Base-by-base conservation (phyloP, 2,329 filamentous ascomycete species). In the Seiridium unicorne region DNA sequence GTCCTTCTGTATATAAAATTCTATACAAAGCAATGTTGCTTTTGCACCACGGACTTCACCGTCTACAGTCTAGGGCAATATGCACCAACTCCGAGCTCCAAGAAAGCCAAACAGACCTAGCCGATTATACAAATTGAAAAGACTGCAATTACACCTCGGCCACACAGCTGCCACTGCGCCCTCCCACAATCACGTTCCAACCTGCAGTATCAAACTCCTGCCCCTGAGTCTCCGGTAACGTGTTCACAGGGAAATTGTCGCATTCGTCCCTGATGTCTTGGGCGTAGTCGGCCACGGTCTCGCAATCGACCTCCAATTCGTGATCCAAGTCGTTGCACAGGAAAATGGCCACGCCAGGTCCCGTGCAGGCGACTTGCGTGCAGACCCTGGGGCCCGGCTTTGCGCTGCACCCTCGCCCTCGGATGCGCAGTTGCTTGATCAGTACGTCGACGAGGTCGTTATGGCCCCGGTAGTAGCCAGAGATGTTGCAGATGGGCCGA, bases 1-100 rank as follows among this genome's bases (percentile, higher is more conserved):
- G n/a, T 54, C 44, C 36, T 51, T 58, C 42, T 71, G 66, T 66
- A 70, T 63, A 55, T 48, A 57, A 35, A 57, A 55, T 53, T 26
- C 13, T 49, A 26, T 26, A 26, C 18, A 26, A 26, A 26, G 18
- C 18, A 26, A 26, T 26, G 18, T 1, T 26, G 18, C 18, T 26
- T 26, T 26, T 26, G 18, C 18, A 26, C 18, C 18, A 26, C 2
- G 18, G 18, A 26, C 18, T 26, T 26, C 18, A 26, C 18, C 18
- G 18, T 26, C 18, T 26, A 26, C 18, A 26, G 18, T 26, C 18
- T 26, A 26, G 18, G 18, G 18, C 18, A 26, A 2, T 26, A 26
- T 26, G 18, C 18, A 26, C 18, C 18, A 26, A 26, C 18, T 26
- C 18, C 18, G 18, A 26, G 18, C 18, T 26, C 18, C 18, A 26